These are phyloP conservation scores for Oryza glumipatula DNA, from an alignment of 176 grass and related monocot genomes.

Conservation along the genomic window DNA sequence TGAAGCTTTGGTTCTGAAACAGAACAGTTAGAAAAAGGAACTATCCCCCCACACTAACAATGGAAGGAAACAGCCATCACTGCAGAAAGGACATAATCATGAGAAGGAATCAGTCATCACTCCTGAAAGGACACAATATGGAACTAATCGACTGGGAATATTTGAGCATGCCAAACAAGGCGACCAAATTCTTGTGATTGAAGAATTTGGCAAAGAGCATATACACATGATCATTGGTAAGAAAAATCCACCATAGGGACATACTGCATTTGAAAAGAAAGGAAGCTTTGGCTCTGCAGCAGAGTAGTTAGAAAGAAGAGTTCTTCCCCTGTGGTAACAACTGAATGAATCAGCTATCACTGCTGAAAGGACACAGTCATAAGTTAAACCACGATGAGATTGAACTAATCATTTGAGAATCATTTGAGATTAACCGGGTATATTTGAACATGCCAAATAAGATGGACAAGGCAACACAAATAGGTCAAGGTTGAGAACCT, in stretches of 20 bases:
- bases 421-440: conserved; percentile 26
- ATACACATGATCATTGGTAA: neutral
- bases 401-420: conserved; percentile 11
- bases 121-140: neutral
- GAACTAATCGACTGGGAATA: conserved; percentile 14
- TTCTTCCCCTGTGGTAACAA: neutral
- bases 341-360: conserved; percentile 4
- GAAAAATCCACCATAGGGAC: neutral
- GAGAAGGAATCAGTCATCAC: conserved; percentile 9
- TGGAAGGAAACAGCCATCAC: conserved; percentile 1
- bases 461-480: conserved; percentile 42
- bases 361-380: conserved; percentile 2
- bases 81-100: neutral
- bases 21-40: conserved; percentile 2
- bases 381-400: conserved; percentile 24
- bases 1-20: neutral
- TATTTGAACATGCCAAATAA: conserved; percentile 33
- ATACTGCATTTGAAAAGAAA: neutral
- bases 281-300: neutral
- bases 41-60: neutral
- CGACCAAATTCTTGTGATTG: conserved; percentile 25
- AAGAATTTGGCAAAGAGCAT: conserved; percentile 21
- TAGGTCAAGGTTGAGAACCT: conserved; percentile 30
- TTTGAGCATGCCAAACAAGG: conserved; percentile 30
- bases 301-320: conserved; percentile 10